Conservation (phyloP, 176 grass and related monocot species). For the Thinopyrum elongatum region DNA sequence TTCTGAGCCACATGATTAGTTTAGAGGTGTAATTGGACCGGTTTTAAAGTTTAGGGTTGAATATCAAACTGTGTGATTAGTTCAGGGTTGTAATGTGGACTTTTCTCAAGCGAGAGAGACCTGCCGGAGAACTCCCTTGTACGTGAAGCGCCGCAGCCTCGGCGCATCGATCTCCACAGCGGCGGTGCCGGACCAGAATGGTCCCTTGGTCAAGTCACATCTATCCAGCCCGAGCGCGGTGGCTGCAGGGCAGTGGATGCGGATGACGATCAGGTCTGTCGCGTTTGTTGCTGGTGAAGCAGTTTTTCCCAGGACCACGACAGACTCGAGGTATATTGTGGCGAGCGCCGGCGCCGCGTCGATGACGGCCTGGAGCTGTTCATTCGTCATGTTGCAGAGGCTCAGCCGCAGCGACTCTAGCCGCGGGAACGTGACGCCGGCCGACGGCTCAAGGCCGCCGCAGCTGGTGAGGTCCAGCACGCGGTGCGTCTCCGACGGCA, state of each 20-base stretch:
- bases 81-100: too few relatives aligned
- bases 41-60: too few relatives aligned
- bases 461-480: too few relatives aligned
- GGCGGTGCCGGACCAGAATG: not conserved
- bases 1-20: too few relatives aligned
- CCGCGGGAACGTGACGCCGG: too few relatives aligned
- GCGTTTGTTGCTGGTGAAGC: too few relatives aligned
- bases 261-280: not conserved
- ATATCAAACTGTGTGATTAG: too few relatives aligned
- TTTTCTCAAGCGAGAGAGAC: too few relatives aligned
- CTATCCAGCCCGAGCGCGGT: not conserved
- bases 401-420: not conserved
- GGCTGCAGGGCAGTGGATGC: not conserved
- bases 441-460: too few relatives aligned
- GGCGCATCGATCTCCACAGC: not conserved
- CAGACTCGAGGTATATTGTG: not conserved
- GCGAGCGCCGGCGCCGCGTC: not conserved
- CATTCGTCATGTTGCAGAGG: accelerated
- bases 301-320: not conserved
- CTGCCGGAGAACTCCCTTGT: not conserved
- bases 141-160: not conserved
- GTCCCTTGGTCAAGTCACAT: not conserved
- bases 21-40: too few relatives aligned
- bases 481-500: too few relatives aligned
- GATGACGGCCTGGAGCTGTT: not conserved